phyloP scores from a whole-genome alignment of 139 green algal species.

The Chlorella sorokiniana region DNA sequence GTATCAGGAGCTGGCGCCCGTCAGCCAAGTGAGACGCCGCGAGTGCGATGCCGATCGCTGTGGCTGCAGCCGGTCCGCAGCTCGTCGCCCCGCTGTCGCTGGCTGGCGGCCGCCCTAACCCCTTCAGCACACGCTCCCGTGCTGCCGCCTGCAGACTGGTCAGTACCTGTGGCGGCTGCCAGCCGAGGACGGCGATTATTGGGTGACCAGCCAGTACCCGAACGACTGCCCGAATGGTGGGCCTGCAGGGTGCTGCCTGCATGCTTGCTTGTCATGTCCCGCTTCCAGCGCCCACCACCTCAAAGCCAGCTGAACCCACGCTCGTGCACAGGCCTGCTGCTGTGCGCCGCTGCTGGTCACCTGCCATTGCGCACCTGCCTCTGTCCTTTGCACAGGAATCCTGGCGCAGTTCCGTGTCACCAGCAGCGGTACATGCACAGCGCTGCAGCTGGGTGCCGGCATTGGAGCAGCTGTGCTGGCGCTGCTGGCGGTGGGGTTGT shows the following conservation, averaged over 20 bases:
- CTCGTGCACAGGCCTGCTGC: no score
- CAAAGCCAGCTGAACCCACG: background rate
- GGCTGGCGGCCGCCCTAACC: background rate
- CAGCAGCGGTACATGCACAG: background rate
- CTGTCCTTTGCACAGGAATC: background rate
- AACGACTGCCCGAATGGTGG: constrained; percentile 35
- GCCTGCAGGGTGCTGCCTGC: background rate
- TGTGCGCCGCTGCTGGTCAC: background rate
- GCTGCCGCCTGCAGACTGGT: background rate
- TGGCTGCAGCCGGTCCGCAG: background rate
- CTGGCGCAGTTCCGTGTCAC: constrained; percentile 2
- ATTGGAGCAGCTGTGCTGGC: background rate
- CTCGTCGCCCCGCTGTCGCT: background rate
- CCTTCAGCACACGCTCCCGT: background rate
- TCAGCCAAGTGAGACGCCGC: background rate
- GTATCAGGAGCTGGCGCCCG: constrained; percentile 35
- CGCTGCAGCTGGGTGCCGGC: background rate
- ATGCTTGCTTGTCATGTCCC: background rate
- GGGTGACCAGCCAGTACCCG: constrained; percentile 31
- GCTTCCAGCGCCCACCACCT: background rate
- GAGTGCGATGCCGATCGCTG: background rate
- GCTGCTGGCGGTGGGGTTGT: background rate
- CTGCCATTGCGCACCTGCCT: background rate
- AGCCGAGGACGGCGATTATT: constrained; percentile 31
- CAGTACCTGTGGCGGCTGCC: constrained; percentile 35